Base-by-base conservation (phyloP, 169 alveolate species). In the Plasmodium ovale region DNA sequence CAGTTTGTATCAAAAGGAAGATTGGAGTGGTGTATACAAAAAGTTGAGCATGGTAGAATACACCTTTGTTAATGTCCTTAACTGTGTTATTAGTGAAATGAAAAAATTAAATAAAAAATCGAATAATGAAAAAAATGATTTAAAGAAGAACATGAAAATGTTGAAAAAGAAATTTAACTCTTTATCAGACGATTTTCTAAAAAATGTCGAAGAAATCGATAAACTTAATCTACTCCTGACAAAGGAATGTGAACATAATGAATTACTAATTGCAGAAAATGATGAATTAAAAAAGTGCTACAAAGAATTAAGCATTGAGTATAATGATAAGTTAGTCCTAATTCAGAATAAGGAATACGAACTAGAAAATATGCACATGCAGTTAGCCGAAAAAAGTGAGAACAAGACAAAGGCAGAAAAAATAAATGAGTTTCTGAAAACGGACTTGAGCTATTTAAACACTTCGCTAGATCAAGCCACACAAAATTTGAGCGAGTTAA, bases 361-460 rank as follows among this genome's bases (percentile, higher is more conserved):
- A 42, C 12, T 79, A 56, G 65, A 79, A 53, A 65, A 49, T 4
- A 19, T 79, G 58, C 64, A 42, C 9, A 62, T 51, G 1, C 70
- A 79, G 3, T 53, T 74, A 19, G 33, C 65, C 21, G 89, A 79
- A 79, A 79, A 37, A 70, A 79, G 49, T 49, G 82, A 79, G 23
- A 67, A 44, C 27, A 65, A 49, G 37, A 79, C 70, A 33, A 79
- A 64, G 19, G n/a, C 79, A 14, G 79, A 79, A 35, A 27, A 79
- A 79, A 65, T 79, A 27, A 79, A 79, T 39, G 60, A 79, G 10
- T 79, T 44, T 56, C 70, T 79, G 25, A 79, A 79, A 51, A 79
- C 56, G 1, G 89, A 79, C 25, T 53, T 79, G 42, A 67, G 23
- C 37, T 53, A 79, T 65, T 69, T 79, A 35, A 79, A 79, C 49